Conservation (phyloP, 371 early-diverging fungal genomes). For the Apophysomyces elegans region DNA sequence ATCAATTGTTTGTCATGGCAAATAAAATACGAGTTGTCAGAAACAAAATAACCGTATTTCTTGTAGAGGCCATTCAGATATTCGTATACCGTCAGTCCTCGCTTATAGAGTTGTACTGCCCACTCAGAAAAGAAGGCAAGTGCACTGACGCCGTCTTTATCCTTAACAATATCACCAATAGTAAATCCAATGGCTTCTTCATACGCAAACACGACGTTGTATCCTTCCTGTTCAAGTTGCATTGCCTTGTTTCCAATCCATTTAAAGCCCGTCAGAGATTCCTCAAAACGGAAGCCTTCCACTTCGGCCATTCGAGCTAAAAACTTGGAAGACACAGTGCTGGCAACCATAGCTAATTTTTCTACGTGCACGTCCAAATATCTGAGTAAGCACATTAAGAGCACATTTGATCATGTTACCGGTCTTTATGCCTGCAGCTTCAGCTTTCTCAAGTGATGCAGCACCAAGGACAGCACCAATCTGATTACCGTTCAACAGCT, state of each 20-base stretch:
- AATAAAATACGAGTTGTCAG: constrained; percentile 88
- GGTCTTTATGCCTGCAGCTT: constrained; percentile 52
- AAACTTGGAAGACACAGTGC: constrained; percentile 90
- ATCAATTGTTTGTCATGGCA: constrained; percentile 80
- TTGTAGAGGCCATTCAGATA: constrained; percentile 78
- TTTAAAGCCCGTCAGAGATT: constrained; percentile 96
- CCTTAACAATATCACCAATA: constrained; percentile 74
- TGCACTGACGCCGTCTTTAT: constrained; percentile 89
- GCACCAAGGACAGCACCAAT: constrained; percentile 88
- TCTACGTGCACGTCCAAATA: constrained; percentile 33
- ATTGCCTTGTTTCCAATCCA: constrained; percentile 90
- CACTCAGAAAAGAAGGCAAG: constrained; percentile 84
- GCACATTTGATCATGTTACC: constrained; percentile 29
- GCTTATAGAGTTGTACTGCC: constrained; percentile 69
- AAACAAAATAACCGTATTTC: constrained; percentile 87
- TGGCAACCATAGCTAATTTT: constrained; percentile 83
- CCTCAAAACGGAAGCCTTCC: constrained; percentile 85
- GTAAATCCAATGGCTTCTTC: constrained; percentile 96
- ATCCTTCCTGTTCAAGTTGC: constrained; percentile 62
- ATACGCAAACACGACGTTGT: constrained; percentile 79
- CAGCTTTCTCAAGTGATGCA: constrained; percentile 67
- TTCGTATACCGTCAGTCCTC: constrained; percentile 62
- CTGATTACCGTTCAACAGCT: constrained; percentile 88
- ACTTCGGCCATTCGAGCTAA: constrained; percentile 73
- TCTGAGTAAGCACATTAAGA: not conserved